Base-by-base conservation (phyloP, 2,329 filamentous ascomycete genomes). In the Periconia macrospinosa region DNA sequence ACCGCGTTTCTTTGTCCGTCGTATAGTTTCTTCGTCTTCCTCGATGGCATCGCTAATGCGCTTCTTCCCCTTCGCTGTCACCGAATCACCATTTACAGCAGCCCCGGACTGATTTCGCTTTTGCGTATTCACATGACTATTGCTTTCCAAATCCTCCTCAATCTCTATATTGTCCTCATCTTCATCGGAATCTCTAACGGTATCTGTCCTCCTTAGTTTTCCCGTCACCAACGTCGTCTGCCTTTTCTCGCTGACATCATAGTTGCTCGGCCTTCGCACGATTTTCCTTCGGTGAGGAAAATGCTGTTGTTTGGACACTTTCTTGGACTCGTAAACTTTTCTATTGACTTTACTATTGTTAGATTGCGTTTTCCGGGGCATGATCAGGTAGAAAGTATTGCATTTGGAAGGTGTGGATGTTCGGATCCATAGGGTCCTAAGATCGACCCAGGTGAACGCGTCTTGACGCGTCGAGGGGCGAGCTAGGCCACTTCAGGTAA, bases 301-400 rank as follows among this genome's bases (percentile, higher is more conserved):
- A 41, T 61, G 51, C 8, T 57, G 46, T 40, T 73, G 70, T 35
- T 68, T 59, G 8, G 68, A 65, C 2, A 63, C 49, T 42, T 65
- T 72, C 43, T 67, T 72, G 11, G 68, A 65, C 18, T 67, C 69
- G 52, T 70, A 72, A 33, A 63, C 62, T 44, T 67, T 71, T 47
- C 50, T 65, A 14, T 62, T 52, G 11, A 59, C 53, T 8, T 67
- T 58, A 44, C 57, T 57, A 30, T 71, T 72, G 45, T 59, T 61
- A 11, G 54, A 57, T 45, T 68, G 60, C 30, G 68, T 71, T 15
- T 55, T 59, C 11, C 66, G 58, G 18, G 68, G 65, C 69, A 72
- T 72, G 23, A 48, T 60, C 41, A 27, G 8, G 23, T 27, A 52
- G 27, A 37, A 15, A n/a, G 15, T 46, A 17, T 27, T 40, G 48